Conservation (phyloP, 768 basidiomycete species). For the Coprinopsis marcescibilis region DNA sequence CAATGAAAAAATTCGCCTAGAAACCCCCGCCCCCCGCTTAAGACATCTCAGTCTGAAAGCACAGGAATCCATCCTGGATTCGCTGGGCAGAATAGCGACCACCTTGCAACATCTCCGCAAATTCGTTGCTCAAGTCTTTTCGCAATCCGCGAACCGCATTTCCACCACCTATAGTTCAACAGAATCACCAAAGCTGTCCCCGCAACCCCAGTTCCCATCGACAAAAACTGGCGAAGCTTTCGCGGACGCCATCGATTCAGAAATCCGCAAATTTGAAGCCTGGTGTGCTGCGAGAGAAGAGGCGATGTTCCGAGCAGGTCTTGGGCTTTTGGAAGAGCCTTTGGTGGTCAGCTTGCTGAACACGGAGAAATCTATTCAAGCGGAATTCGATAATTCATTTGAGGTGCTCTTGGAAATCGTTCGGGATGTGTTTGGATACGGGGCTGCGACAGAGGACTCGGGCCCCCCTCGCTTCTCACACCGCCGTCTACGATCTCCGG, state of each 20-base stretch:
- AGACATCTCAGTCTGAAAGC: slow-evolving; percentile 63
- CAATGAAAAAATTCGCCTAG: slow-evolving; percentile 33
- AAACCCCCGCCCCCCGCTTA: slow-evolving; percentile 49
- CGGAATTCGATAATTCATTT: slow-evolving; percentile 55
- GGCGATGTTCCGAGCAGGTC: slow-evolving; percentile 53
- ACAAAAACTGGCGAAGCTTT: slow-evolving; percentile 69
- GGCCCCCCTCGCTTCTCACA: neutral
- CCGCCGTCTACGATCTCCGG: slow-evolving; percentile 34
- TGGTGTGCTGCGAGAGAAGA: slow-evolving; percentile 74
- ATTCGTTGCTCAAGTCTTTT: slow-evolving; percentile 50
- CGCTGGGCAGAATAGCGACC: slow-evolving; percentile 56
- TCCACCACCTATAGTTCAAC: neutral
- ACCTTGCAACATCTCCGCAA: slow-evolving; percentile 56
- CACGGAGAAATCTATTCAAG: slow-evolving; percentile 53
- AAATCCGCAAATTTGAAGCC: slow-evolving; percentile 50
- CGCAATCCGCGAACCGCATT: slow-evolving; percentile 19
- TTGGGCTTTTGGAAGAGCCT: slow-evolving; percentile 36
- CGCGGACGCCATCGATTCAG: slow-evolving; percentile 62
- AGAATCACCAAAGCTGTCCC: slow-evolving; percentile 11
- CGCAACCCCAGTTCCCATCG: slow-evolving; percentile 9
- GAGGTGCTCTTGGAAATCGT: slow-evolving; percentile 49
- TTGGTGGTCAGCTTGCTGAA: slow-evolving; percentile 62
- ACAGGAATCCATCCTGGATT: slow-evolving; percentile 57
- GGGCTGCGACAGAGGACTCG: too few relatives aligned
- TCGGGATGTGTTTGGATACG: slow-evolving; percentile 24